Evolutionary conservation across 2,329 filamentous ascomycete species (phyloP), one percentile per base, ranked within the genome.

Genomic region (Colletotrichum tofieldiae): DNA sequence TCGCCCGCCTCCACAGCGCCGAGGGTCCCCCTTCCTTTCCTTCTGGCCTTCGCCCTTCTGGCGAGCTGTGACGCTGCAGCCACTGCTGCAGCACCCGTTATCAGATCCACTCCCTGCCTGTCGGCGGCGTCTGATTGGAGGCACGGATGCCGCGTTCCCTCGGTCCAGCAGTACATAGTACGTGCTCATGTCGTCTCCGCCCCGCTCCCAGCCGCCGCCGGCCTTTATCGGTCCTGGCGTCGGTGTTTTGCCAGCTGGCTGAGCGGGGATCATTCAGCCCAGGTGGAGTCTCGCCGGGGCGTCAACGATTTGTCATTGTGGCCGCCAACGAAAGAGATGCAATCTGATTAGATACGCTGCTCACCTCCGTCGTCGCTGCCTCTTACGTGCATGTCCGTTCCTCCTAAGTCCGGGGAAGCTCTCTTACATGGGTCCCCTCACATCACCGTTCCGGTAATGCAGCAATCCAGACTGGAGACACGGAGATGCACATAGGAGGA

Each of bases 311-410:
- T 66, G 64, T 67, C 64, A 67, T 71, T 39, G 41, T 41, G 9
- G 23, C 45, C 39, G 54, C 18, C 35, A 45, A 51, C 49, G 49
- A 67, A 58, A 49, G 58, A 67, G 54, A 70, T 71, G 55, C 45
- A 54, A 71, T 71, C 64, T 71, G 68, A 71, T 71, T 71, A 74
- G 64, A 72, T 63, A 56, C 49, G 51, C 51, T 45, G 18, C 29
- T 65, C 54, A 47, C 45, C 43, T 55, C 61, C 51, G 52, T 54
- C 35, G 35, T 67, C 61, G 62, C 55, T 54, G 51, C 56, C 52
- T 39, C 54, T 47, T 45, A 59, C 54, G 54, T 70, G 29, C 67
- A 58, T 52, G 35, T 43, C 64, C 55, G 54, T n/a, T 23, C 18
- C 39, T 39, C 20, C 20, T 32, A 37, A 47, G 51, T 65, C 62